Conservation (phyloP, 1,284 basidiomycete species). For the Puccinia hordei region DNA sequence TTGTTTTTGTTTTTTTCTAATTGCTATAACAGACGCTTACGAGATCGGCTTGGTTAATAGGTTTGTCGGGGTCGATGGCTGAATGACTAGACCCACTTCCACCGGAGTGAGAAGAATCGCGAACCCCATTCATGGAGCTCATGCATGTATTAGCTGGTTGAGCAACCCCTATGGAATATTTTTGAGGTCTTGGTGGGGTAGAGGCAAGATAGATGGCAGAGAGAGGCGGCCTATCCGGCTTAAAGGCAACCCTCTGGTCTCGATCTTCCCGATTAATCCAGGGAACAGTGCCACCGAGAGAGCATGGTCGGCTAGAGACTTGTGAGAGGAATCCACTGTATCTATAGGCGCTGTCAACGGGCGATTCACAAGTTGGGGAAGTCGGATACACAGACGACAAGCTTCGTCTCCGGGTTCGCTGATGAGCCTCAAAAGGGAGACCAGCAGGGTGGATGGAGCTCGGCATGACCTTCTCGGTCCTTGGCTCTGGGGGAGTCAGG, state of each 20-base stretch:
- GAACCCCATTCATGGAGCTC: not conserved
- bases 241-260: not conserved
- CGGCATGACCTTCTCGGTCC: not conserved
- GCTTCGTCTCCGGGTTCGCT: not conserved
- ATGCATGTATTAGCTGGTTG: not conserved
- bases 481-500: not conserved
- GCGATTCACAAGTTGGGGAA: not conserved
- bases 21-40: not conserved
- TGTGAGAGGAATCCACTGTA: not conserved
- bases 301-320: not conserved
- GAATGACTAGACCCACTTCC: slow-evolving; percentile 7
- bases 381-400: not conserved
- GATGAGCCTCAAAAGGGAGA: not conserved
- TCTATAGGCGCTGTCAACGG: not conserved
- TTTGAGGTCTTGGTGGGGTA: not conserved
- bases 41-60: slow-evolving; percentile 26
- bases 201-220: not conserved
- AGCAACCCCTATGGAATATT: not conserved
- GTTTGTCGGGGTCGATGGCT: slow-evolving; percentile 23
- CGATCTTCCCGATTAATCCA: not conserved
- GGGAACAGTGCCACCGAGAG: not conserved
- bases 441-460: not conserved
- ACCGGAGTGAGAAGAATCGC: slow-evolving; percentile 1
- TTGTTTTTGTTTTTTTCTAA: not conserved
- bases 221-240: not conserved